phyloP scores from a whole-genome alignment of 2,329 filamentous ascomycete species.

The Scedosporium minutisporum region DNA sequence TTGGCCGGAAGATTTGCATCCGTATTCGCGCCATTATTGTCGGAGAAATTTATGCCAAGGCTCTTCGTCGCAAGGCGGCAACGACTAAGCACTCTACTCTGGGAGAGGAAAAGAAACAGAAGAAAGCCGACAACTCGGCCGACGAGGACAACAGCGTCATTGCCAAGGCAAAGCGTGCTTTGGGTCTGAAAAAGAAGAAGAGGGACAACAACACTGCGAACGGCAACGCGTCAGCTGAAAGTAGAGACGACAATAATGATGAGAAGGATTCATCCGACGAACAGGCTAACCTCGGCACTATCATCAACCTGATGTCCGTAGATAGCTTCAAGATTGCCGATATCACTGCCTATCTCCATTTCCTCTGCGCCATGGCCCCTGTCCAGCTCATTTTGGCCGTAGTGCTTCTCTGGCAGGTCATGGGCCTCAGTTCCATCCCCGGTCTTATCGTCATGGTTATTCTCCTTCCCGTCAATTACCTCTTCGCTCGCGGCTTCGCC shows the following conservation, averaged over 20 bases:
- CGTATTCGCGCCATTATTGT: constrained; percentile 89
- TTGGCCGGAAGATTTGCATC: constrained; percentile 90
- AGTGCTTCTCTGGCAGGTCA: constrained; percentile 73
- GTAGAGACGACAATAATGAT: constrained; percentile 23
- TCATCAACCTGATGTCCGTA: constrained; percentile 98
- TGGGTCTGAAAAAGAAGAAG: constrained; percentile 45
- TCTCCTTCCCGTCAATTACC: constrained; percentile 82
- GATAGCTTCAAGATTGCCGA: constrained; percentile 98
- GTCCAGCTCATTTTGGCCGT: constrained; percentile 79
- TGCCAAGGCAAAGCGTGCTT: constrained; percentile 42
- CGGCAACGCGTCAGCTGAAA: constrained; percentile 23
- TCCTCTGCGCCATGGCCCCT: constrained; percentile 84
- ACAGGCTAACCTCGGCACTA: constrained; percentile 90
- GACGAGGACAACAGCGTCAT: constrained; percentile 29
- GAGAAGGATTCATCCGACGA: constrained; percentile 42
- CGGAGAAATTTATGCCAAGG: constrained; percentile 95
- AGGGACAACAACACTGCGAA: constrained; percentile 15
- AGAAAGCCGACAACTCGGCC: constrained; percentile 26
- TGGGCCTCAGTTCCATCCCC: constrained; percentile 88
- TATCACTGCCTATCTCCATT: constrained; percentile 89
- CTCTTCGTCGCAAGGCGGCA: constrained; percentile 80
- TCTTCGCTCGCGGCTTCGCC: constrained; percentile 76
- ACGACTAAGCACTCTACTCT: constrained; percentile 66
- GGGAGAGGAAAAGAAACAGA: constrained; percentile 45
- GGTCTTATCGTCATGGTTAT: constrained; percentile 85